Base-by-base conservation (phyloP, 441 rosid genomes). In the Gossypium gossypioides region DNA sequence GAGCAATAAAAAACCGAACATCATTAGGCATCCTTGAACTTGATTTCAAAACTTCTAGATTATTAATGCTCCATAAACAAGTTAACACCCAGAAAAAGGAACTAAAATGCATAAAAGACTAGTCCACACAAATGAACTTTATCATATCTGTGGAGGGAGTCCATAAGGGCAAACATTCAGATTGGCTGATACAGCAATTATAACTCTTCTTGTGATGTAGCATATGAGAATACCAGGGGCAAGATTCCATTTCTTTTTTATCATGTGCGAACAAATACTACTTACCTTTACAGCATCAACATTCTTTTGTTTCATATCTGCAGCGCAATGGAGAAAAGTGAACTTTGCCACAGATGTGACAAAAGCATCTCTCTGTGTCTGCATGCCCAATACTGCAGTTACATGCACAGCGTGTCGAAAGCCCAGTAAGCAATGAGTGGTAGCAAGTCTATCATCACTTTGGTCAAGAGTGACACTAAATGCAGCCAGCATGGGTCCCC, bases 401-500 rank as follows among this genome's bases (percentile, higher is more conserved):
- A 91, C 85, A 84, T 95, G 99, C 75, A 95, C 91, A 3, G 96
- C 96, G 72, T 86, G 76, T 42, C 96, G 85, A 61, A 92, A 95
- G 64, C 98, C 99, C 83, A 81, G 87, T 77, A 92, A 81, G 86
- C 98, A 95, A 74, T 87, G 96, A 81, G 87, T 83, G 73, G 96
- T 89, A 79, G 97, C 97, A 77, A 89, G 88, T 77, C 87, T 88
- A 75, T 95, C 98, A 82, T 95, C 96, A 83, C 90, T 89, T 84
- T 95, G 98, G 80, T 87, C 99, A 22, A 95, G 95, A 68, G 96
- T 95, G 76, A 95, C 80, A 73, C 98, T 95, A 81, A 95, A 92
- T 72, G 99, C 97, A 57, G 99, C 99, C 81, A 95, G 83, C 96
- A 91, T 89, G 40, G 98, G 98, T 74, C 93, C 99, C 98, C 99